These are phyloP conservation scores for Xylaria multiplex DNA, from an alignment of 2,329 filamentous ascomycete species.

Conservation along the genomic window DNA sequence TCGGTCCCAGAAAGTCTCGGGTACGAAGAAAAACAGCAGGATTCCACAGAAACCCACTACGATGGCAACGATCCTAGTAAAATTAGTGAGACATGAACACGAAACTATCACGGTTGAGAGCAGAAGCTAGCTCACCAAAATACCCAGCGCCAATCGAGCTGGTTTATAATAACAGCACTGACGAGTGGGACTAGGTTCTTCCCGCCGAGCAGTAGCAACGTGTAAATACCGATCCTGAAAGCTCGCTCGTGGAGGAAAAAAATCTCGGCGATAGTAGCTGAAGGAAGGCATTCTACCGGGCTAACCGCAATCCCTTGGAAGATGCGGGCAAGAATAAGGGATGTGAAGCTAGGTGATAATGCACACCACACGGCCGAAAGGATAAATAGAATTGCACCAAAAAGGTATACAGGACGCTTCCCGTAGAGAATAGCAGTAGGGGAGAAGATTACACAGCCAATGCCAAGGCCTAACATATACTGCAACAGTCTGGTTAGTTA, in stretches of 20 bases:
- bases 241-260: constrained; percentile 95
- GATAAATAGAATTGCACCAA: constrained; percentile 80
- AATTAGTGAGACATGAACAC: constrained; percentile 15
- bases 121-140: constrained; percentile 71
- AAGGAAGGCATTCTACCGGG: constrained; percentile 90
- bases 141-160: constrained; percentile 86
- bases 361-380: constrained; percentile 85
- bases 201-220: constrained; percentile 84
- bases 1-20: constrained; percentile 95
- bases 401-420: constrained; percentile 89
- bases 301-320: constrained; percentile 90
- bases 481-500: constrained; percentile 10
- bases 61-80: constrained; percentile 78
- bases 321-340: constrained; percentile 82
- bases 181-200: constrained; percentile 92
- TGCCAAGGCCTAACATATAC: constrained; percentile 91
- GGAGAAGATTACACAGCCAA: constrained; percentile 85
- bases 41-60: constrained; percentile 76
- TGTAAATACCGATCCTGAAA: constrained; percentile 90
- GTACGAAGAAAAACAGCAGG: constrained; percentile 88
- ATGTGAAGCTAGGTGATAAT: constrained; percentile 80
- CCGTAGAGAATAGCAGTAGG: constrained; percentile 92
- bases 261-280: constrained; percentile 94
- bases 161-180: constrained; percentile 84
- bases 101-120: not conserved